Conservation (phyloP, 2,329 filamentous ascomycete genomes). For the Sporothrix globosa region DNA sequence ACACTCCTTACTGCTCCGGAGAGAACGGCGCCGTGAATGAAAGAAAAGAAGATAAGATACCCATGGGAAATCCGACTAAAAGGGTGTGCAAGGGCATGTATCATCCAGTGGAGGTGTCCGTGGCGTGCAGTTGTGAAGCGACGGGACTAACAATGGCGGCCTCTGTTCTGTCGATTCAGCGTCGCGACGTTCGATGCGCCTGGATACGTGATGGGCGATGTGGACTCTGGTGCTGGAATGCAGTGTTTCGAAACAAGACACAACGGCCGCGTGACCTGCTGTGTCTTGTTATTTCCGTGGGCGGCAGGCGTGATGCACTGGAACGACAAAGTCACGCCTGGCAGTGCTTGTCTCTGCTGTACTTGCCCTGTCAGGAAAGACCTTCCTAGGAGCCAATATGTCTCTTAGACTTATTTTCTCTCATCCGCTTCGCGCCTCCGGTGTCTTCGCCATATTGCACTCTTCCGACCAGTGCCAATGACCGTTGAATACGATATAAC, state of each 20-base stretch:
- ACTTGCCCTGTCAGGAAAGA: slow-evolving; percentile 19
- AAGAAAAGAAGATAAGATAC: slow-evolving; percentile 7
- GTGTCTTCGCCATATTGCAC: neutral
- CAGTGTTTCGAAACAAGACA: slow-evolving; percentile 11
- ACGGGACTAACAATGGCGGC: slow-evolving; percentile 4
- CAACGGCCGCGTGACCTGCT: slow-evolving; percentile 2
- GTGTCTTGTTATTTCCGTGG: neutral
- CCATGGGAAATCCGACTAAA: neutral
- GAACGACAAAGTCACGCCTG: neutral
- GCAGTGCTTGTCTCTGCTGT: neutral
- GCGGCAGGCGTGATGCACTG: slow-evolving; percentile 4
- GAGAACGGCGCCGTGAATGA: neutral
- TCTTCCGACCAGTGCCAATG: neutral
- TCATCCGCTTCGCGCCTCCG: neutral
- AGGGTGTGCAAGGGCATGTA: too few species aligned
- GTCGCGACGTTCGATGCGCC: neutral
- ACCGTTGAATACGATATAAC: neutral
- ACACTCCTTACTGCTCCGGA: too few species aligned
- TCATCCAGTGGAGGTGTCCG: slow-evolving; percentile 1
- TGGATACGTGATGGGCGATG: neutral
- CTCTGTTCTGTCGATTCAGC: slow-evolving; percentile 9
- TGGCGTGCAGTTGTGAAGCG: slow-evolving; percentile 1
- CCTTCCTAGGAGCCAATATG: neutral
- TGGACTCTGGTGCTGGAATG: neutral
- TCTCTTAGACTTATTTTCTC: neutral